phyloP scores from a whole-genome alignment of 129 eudicot genomes.

The Pittosporum tobira region DNA sequence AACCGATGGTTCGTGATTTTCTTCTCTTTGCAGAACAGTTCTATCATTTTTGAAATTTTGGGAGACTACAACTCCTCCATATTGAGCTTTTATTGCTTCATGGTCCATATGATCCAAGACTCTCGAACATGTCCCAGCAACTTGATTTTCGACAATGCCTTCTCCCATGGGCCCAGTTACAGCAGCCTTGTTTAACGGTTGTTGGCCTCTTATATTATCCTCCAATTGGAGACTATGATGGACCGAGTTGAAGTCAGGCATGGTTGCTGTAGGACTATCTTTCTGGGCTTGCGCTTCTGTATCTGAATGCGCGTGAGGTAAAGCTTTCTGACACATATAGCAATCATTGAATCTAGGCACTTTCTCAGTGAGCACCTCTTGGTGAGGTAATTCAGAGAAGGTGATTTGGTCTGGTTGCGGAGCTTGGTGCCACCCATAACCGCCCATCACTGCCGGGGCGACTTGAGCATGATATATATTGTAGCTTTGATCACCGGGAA shows the following conservation, averaged over 20 bases:
- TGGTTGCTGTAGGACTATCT: slow-evolving; percentile 35
- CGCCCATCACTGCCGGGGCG: slow-evolving; percentile 34
- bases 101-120: slow-evolving; percentile 8
- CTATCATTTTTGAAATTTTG: slow-evolving; percentile 21
- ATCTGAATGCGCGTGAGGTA: slow-evolving; percentile 92
- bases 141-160: slow-evolving; percentile 14
- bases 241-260: slow-evolving; percentile 33
- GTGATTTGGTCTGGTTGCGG: slow-evolving; percentile 38
- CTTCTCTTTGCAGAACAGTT: slow-evolving; percentile 16
- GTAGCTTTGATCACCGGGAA: slow-evolving; percentile 49
- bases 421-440: slow-evolving; percentile 56
- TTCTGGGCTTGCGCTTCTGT: slow-evolving; percentile 52
- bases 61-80: slow-evolving; percentile 15
- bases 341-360: slow-evolving; percentile 48
- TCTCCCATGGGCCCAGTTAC: slow-evolving; percentile 18
- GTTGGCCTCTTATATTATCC: slow-evolving; percentile 34
- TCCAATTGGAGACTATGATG: slow-evolving; percentile 55
- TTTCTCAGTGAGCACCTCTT: slow-evolving; percentile 29
- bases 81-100: slow-evolving; percentile 17
- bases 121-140: slow-evolving; percentile 15
- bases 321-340: slow-evolving; percentile 67
- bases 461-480: slow-evolving; percentile 44
- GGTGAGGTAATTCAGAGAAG: slow-evolving; percentile 44
- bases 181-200: slow-evolving; percentile 31
- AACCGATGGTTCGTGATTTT: slow-evolving; percentile 24